These are phyloP conservation scores for Cladosporium colombiae DNA, from an alignment of 2,329 filamentous ascomycete genomes.

Conservation along the genomic window DNA sequence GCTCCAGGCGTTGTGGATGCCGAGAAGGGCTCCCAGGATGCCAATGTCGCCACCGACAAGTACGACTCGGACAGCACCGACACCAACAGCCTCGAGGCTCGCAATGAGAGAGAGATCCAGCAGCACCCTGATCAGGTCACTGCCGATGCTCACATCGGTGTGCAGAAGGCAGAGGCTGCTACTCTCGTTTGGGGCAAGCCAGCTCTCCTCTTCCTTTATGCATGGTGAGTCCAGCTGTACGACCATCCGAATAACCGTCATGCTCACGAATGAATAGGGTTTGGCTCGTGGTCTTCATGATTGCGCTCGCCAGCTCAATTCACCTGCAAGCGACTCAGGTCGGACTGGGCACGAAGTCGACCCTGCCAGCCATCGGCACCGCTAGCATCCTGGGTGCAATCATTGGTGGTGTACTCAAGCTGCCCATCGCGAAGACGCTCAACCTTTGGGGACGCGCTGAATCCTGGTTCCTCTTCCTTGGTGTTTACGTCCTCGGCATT, in stretches of 20 bases:
- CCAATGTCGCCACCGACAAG: slow-evolving; percentile 19
- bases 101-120: slow-evolving; percentile 36
- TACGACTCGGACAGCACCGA: slow-evolving; percentile 25
- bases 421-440: slow-evolving; percentile 66
- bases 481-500: slow-evolving; percentile 25
- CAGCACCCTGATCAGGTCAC: slow-evolving; percentile 34
- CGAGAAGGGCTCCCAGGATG: neutral
- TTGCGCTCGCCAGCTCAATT: slow-evolving; percentile 38
- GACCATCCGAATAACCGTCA: neutral
- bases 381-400: slow-evolving; percentile 57
- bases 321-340: slow-evolving; percentile 29
- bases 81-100: slow-evolving; percentile 34
- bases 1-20: neutral
- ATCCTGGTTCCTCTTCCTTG: slow-evolving; percentile 58
- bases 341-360: slow-evolving; percentile 21
- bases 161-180: slow-evolving; percentile 36
- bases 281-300: slow-evolving; percentile 41
- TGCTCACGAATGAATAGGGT: slow-evolving; percentile 31
- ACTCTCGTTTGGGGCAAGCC: slow-evolving; percentile 36
- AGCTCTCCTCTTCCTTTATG: slow-evolving; percentile 30
- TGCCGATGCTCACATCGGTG: slow-evolving; percentile 30
- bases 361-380: slow-evolving; percentile 33
- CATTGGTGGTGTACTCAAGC: slow-evolving; percentile 61
- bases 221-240: slow-evolving; percentile 25
- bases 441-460: slow-evolving; percentile 68